Percentiles rank a stretch among this genome's conserved stretches.
phyloP scores from a whole-genome alignment of 345 rosid species.

The Pelargonium nanum region DNA sequence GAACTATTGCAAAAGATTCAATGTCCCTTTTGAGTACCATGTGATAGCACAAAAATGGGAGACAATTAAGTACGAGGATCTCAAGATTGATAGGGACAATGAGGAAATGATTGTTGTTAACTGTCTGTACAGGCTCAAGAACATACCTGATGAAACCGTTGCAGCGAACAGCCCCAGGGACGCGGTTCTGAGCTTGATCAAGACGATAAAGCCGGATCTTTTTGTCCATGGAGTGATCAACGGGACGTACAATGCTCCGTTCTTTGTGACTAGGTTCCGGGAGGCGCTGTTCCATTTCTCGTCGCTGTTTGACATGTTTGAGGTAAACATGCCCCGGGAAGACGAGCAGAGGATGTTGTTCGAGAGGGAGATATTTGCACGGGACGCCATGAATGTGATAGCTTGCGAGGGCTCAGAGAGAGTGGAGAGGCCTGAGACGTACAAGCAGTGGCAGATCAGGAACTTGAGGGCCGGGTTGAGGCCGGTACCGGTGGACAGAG shows the following conservation, averaged over 20 bases:
- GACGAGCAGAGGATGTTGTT: slow-evolving; percentile 39
- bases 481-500: slow-evolving; percentile 38
- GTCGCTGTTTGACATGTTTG: slow-evolving; percentile 53
- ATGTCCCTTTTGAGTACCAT: slow-evolving; percentile 48
- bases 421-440: slow-evolving; percentile 64
- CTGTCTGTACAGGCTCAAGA: slow-evolving; percentile 37
- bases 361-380: slow-evolving; percentile 46
- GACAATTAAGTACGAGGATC: slow-evolving; percentile 50
- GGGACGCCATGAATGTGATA: slow-evolving; percentile 53
- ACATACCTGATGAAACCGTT: slow-evolving; percentile 59
- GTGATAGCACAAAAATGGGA: slow-evolving; percentile 71
- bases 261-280: slow-evolving; percentile 50
- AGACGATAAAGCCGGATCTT: slow-evolving; percentile 43
- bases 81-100: slow-evolving; percentile 41
- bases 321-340: slow-evolving; percentile 34
- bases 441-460: slow-evolving; percentile 57
- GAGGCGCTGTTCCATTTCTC: slow-evolving; percentile 72
- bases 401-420: slow-evolving; percentile 68
- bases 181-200: slow-evolving; percentile 42
- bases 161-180: slow-evolving; percentile 49
- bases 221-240: slow-evolving; percentile 54
- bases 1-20: slow-evolving; percentile 46
- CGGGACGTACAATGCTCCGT: slow-evolving; percentile 61
- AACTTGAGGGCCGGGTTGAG: slow-evolving; percentile 49
- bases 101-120: slow-evolving; percentile 56